Conservation (phyloP, 2,329 filamentous ascomycete species). For the Aspergillus sp. region DNA sequence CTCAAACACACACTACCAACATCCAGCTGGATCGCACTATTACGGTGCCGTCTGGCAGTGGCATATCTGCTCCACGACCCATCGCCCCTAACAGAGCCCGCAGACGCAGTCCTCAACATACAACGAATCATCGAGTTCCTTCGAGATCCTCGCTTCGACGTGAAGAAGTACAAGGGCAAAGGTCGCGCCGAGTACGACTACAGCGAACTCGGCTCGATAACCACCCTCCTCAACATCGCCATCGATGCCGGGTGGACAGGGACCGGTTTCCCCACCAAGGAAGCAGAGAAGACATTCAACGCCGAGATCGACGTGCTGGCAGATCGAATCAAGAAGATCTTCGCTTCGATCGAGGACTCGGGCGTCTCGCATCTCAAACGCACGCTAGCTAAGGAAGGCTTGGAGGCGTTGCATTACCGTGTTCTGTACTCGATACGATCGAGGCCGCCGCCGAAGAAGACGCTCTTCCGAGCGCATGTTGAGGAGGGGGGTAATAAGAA, state of each 20-base stretch:
- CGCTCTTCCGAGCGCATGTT: constrained; percentile 23
- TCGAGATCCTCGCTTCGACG: constrained; percentile 25
- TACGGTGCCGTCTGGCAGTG: constrained; percentile 34
- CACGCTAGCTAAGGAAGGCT: constrained; percentile 65
- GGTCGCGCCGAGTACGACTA: constrained; percentile 47
- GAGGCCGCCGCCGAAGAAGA: constrained; percentile 47
- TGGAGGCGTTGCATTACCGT: constrained; percentile 68
- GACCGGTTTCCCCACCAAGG: constrained; percentile 22
- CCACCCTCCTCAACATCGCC: constrained; percentile 64
- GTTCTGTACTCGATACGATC: constrained; percentile 64
- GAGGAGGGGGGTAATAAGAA: too few species aligned
- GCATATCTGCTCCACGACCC: constrained; percentile 27
- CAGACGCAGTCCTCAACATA: constrained; percentile 22
- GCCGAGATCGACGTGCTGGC: constrained; percentile 60
- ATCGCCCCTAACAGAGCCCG: constrained; percentile 18
- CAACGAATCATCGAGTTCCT: constrained; percentile 21
- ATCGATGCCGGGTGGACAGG: constrained; percentile 55
- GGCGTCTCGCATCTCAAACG: constrained; percentile 64
- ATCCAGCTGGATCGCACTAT: constrained; percentile 26
- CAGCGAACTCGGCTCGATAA: constrained; percentile 54
- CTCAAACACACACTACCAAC: constrained; percentile 34
- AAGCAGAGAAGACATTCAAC: constrained; percentile 54
- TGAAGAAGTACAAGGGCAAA: constrained; percentile 19
- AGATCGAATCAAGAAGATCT: constrained; percentile 48
- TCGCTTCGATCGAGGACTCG: constrained; percentile 60